A percentile compares a stretch with the other conserved stretches of the same genome.
Conservation (phyloP, 805 yeast genomes). For the Starmera pachycereana region DNA sequence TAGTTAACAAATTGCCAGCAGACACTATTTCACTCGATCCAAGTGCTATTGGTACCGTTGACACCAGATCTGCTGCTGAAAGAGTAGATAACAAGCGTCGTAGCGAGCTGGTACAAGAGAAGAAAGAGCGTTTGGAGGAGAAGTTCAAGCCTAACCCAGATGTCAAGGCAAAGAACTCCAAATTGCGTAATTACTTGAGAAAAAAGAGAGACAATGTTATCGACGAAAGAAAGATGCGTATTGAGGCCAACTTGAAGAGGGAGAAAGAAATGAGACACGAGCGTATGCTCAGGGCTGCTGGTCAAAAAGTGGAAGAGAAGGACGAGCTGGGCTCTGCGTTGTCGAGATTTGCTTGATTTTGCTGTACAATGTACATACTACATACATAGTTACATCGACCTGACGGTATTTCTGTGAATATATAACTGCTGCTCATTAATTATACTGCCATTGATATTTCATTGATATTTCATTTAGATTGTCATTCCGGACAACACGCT, state of each 20-base stretch:
- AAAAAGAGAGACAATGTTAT: slow-evolving; percentile 79
- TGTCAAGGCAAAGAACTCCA: slow-evolving; percentile 72
- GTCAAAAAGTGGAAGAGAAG: slow-evolving; percentile 34
- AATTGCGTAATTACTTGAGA: slow-evolving; percentile 68
- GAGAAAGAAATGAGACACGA: slow-evolving; percentile 66
- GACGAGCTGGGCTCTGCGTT: slow-evolving; percentile 30
- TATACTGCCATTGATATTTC: too few species aligned
- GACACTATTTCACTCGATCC: slow-evolving; percentile 93
- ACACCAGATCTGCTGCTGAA: slow-evolving; percentile 49
- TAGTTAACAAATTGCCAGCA: slow-evolving; percentile 81
- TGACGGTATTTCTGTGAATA: too few species aligned
- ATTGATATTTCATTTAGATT: too few species aligned
- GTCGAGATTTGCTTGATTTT: slow-evolving; percentile 24
- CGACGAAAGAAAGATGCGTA: slow-evolving; percentile 72
- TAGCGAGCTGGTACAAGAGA: slow-evolving; percentile 28
- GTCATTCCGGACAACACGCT: too few species aligned
- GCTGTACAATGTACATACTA: too few species aligned
- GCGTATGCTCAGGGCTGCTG: slow-evolving; percentile 15
- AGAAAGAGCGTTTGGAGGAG: slow-evolving; percentile 30
- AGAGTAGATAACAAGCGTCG: slow-evolving; percentile 57
- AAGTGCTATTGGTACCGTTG: slow-evolving; percentile 73
- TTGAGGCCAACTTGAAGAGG: slow-evolving; percentile 60
- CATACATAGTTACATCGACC: too few species aligned
- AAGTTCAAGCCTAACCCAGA: slow-evolving; percentile 43
- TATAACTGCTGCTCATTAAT: too few species aligned